A percentile compares a stretch with the other conserved stretches of the same genome.
Evolutionary conservation across 2,329 filamentous ascomycete species (phyloP).

Genomic region (Ophiostoma novo-ulmi): DNA sequence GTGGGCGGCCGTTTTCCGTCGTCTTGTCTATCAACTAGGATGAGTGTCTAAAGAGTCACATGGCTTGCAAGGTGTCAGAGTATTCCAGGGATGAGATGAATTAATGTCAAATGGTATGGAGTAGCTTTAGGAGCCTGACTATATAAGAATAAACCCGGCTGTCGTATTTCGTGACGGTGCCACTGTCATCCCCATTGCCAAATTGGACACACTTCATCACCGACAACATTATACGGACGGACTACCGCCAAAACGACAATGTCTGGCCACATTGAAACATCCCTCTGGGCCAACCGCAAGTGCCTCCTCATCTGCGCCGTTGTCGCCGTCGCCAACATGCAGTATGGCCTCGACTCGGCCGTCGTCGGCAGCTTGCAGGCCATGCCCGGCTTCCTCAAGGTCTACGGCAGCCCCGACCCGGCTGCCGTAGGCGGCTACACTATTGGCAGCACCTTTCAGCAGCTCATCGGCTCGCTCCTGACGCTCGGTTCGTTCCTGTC

Average conservation of each 20-base stretch:
- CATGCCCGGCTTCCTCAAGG: slow-evolving; percentile 48
- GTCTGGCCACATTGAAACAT: slow-evolving; percentile 22
- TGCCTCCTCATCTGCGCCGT: slow-evolving; percentile 44
- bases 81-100: too few species aligned
- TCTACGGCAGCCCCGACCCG: slow-evolving; percentile 46
- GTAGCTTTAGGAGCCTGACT: neutral
- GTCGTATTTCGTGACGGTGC: neutral
- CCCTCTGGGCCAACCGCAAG: slow-evolving; percentile 33
- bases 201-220: neutral
- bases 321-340: slow-evolving; percentile 46
- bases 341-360: slow-evolving; percentile 48
- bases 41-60: neutral
- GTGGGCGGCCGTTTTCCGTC: neutral
- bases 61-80: neutral
- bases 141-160: neutral
- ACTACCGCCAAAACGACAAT: neutral
- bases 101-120: neutral
- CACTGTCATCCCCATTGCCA: neutral
- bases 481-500: slow-evolving; percentile 48
- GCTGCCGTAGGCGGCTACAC: slow-evolving; percentile 36
- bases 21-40: neutral
- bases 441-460: slow-evolving; percentile 46
- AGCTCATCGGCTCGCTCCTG: slow-evolving; percentile 48
- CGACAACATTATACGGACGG: neutral
- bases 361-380: slow-evolving; percentile 44